phyloP scores from a whole-genome alignment of 371 early-diverging fungal genomes.

The Massospora cicadina region DNA sequence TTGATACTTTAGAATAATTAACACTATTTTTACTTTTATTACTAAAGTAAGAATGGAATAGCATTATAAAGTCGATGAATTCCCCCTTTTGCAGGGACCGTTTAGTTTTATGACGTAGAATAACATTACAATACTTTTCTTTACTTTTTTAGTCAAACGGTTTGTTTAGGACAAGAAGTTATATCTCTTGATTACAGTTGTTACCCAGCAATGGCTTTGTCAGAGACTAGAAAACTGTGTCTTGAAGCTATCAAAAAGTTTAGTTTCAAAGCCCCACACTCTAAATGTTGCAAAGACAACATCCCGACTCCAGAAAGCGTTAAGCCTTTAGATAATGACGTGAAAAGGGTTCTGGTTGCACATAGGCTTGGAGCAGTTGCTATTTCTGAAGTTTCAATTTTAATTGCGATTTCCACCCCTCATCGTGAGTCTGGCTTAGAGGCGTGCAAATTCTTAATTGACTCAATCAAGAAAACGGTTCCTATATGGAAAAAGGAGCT shows the following conservation, averaged over 20 bases:
- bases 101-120: too few relatives aligned
- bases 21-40: too few relatives aligned
- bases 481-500: slow-evolving; percentile 88
- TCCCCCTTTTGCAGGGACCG: too few relatives aligned
- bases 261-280: background rate
- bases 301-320: background rate
- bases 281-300: background rate
- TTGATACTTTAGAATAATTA: too few relatives aligned
- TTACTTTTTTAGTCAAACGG: too few relatives aligned
- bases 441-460: slow-evolving; percentile 61
- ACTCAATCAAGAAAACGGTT: slow-evolving; percentile 57
- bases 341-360: slow-evolving; percentile 13
- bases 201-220: slow-evolving; percentile 4
- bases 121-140: too few relatives aligned
- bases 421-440: slow-evolving; percentile 59
- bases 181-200: background rate
- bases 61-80: too few relatives aligned
- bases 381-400: slow-evolving; percentile 59
- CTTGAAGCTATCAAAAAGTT: slow-evolving; percentile 1
- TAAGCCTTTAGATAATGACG: background rate
- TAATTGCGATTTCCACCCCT: slow-evolving; percentile 57
- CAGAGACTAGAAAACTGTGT: slow-evolving; percentile 1
- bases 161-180: slow-evolving; percentile 1
- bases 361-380: slow-evolving; percentile 62
- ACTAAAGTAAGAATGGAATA: too few relatives aligned